These are phyloP conservation scores for Hapsidospora chrysogenum DNA, from an alignment of 495 filamentous ascomycete species.

Conservation along the genomic window DNA sequence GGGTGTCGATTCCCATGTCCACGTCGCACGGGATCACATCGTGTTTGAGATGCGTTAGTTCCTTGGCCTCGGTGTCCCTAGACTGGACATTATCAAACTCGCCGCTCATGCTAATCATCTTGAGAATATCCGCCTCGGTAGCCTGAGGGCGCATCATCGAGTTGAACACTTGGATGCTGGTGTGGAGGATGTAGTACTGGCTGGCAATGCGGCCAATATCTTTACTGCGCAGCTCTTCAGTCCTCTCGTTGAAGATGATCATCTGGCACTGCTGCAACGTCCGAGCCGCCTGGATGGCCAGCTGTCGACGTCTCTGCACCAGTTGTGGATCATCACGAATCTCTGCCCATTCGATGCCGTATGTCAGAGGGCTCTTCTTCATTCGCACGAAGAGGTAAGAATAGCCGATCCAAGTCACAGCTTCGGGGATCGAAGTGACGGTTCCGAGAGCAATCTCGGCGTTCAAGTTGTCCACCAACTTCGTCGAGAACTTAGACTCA, in stretches of 20 bases:
- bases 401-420: slow-evolving; percentile 92
- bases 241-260: slow-evolving; percentile 93
- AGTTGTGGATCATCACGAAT: slow-evolving; percentile 71
- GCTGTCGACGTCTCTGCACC: slow-evolving; percentile 60
- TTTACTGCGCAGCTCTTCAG: slow-evolving; percentile 80
- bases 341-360: slow-evolving; percentile 95
- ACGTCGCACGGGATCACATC: slow-evolving; percentile 56
- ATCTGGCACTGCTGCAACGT: slow-evolving; percentile 85
- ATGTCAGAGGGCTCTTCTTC: slow-evolving; percentile 76
- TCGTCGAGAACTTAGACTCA: slow-evolving; percentile 79
- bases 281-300: slow-evolving; percentile 74
- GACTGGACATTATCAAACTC: slow-evolving; percentile 97
- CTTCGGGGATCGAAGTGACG: slow-evolving; percentile 86
- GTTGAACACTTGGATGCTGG: slow-evolving; percentile 91
- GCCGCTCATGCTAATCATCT: slow-evolving; percentile 89
- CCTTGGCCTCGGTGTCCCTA: slow-evolving; percentile 68
- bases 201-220: slow-evolving; percentile 93
- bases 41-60: slow-evolving; percentile 40
- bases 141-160: slow-evolving; percentile 66
- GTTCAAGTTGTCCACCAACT: slow-evolving; percentile 90
- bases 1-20: slow-evolving; percentile 53
- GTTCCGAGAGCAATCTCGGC: slow-evolving; percentile 90
- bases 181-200: slow-evolving; percentile 88
- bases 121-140: slow-evolving; percentile 75
- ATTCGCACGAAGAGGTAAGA: slow-evolving; percentile 95